Conservation (phyloP, 768 basidiomycete genomes). For the Brasilioporus rufonigricans region DNA sequence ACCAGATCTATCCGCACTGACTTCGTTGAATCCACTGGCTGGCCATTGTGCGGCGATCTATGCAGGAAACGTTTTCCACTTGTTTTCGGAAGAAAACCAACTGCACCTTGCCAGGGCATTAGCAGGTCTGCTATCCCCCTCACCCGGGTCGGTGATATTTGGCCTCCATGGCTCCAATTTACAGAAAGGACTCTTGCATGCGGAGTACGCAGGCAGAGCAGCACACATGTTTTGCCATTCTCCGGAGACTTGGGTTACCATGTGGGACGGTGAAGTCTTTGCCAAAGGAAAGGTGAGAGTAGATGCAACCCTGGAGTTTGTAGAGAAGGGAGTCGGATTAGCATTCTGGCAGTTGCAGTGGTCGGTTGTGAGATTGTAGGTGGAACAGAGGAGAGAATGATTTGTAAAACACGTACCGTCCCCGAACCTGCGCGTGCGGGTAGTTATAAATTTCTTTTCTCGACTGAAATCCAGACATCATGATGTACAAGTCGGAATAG, state of each 20-base stretch:
- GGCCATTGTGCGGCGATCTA: conserved; percentile 50
- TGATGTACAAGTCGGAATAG: too few species aligned
- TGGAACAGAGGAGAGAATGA: not conserved
- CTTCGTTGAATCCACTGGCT: conserved; percentile 44
- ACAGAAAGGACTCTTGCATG: not conserved
- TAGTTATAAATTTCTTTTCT: too few species aligned
- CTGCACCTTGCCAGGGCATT: conserved; percentile 19
- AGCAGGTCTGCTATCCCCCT: conserved; percentile 26
- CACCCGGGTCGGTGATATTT: conserved; percentile 12
- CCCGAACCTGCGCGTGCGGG: too few species aligned
- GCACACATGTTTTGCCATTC: not conserved
- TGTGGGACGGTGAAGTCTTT: conserved; percentile 39
- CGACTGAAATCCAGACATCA: too few species aligned
- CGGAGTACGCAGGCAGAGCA: not conserved
- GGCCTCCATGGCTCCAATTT: not conserved
- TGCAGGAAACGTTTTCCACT: conserved; percentile 45
- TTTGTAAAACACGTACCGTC: too few species aligned
- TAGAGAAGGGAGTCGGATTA: not conserved
- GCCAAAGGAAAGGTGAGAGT: conserved; percentile 7
- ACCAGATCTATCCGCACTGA: conserved; percentile 34
- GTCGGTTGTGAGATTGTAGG: not conserved
- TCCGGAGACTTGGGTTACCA: conserved; percentile 29
- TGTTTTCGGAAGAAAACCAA: conserved; percentile 30
- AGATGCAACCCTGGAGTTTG: not conserved
- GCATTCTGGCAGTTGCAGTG: not conserved